Base-by-base conservation (phyloP, 2,329 filamentous ascomycete genomes). In the Scleromitrula shiraiana region DNA sequence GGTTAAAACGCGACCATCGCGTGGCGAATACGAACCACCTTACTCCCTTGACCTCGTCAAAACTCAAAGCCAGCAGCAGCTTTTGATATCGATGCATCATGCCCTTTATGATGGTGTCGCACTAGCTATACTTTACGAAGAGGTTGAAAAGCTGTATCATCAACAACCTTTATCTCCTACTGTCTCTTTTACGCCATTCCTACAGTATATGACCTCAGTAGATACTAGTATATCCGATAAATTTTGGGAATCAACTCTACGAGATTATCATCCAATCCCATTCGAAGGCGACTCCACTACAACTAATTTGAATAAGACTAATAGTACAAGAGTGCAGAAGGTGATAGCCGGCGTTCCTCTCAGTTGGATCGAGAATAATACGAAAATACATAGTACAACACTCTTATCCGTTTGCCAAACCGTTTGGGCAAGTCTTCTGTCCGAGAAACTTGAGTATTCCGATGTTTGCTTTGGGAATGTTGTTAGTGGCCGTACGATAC, bases 381-480 rank as follows among this genome's bases (percentile, higher is more conserved):
- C 75, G 20, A 75, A 74, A 55, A 67, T 69, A 4, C 62, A 82
- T 3, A 76, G 77, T 0, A 69, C 78, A 0, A 82, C 83, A 0
- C 67, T 89, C 0, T 67, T 91, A 1, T 77, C 83, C 0, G 57
- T 87, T 0, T 75, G 82, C 26, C 88, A 95, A 64, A 72, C 85
- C 3, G 74, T 81, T 1, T 95, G 88, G 87, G 75, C 80, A 0
- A 75, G 75, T 35, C 65, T 85, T 0, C 62, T 95, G 1, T 70
- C 76, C 0, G 67, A 76, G 2, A 68, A 79, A 2, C 72, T 81
- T 2, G 63, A 71, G 1, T 68, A 70, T 5, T 62, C 68, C 0
- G 89, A 95, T 59, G 59, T 95, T 5, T 93, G 87, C 63, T 95
- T 96, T 59, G 90, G 91, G 0, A 93, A 88, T 57, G 83, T 96